Evolutionary conservation across 139 green algal species (phyloP), one percentile per base, ranked within the genome.

Genomic region (Chlamydomonas eustigma): DNA sequence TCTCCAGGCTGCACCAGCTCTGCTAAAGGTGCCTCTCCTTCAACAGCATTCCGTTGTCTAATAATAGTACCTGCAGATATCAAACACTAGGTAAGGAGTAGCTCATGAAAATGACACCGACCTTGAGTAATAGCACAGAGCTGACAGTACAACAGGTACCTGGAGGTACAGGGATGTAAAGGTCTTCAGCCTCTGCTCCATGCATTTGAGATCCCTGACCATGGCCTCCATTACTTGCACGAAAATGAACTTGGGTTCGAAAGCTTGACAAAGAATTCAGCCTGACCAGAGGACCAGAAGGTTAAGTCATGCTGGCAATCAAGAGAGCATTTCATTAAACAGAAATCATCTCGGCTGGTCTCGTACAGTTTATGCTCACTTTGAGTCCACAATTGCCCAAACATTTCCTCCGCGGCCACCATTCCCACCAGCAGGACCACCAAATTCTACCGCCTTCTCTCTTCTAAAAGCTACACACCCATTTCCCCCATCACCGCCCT

Each of bases 401-500:
- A 97, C 88, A 73, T 89, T 83, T 50, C 93, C 93, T 37, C 93
- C 93, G 32, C 82, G 76, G 24, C 96, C 96, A 32, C 96, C 96
- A 81, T 93, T 95, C 37, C 96, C 96, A 1, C 96, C 96, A 4
- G 87, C 83, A 2, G 96, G 96, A 0, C 93, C 93, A n/a, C 93
- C 91, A 74, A 93, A 86, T 1, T 96, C 87, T 1, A 98, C 95
- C 66, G 90, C 98, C 83, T 98, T 98, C 84, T 99, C 96, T 3
- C 96, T 79, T 1, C 93, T 84, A 82, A 99, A 99, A 0, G 96
- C 93, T 0, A 98, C 93, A 67, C 93, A 95, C 39, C 96, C 96
- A 31, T 93, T 86, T 39, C 96, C 96, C 2, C 96, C 96, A 75
- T 98, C 87, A 1, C 96, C 96, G 1, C 84, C 32, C 73, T 95